Base-by-base conservation (phyloP, 2,329 filamentous ascomycete species). In the Diatrype stigma region DNA sequence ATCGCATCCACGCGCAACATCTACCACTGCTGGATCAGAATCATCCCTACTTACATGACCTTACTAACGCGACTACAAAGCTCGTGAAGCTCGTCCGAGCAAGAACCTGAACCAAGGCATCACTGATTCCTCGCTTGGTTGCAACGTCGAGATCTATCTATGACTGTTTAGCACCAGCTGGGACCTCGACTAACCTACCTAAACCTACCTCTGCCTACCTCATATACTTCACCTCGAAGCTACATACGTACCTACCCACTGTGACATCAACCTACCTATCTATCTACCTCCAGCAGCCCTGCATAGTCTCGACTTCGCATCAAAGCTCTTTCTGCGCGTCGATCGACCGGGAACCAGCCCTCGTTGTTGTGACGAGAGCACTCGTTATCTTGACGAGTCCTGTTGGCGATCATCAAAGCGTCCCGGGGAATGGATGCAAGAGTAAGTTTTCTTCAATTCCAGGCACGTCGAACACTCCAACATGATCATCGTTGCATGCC, bases 371-470 rank as follows among this genome's bases (percentile, higher is more conserved):
- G 19, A 40, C 37, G 37, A 17, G 16, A 17, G 17, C n/a, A n/a
- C 26, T 30, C 5, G 37, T 11, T 16, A 40, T 21, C n/a, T 6
- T 40, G 19, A 40, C 37, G 37, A 17, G 16, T 11, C 11, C 37
- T 40, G 37, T 12, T 30, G 26, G 26, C 6, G 10, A 10, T 30
- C 10, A 10, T 10, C 26, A 30, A 30, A 30, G 26, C 12, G n/a
- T 22, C n/a, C 14, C 21, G 10, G 11, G 52, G 45, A 21, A 65
- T 65, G 62, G 60, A 65, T 46, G 54, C 56, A 21, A 60, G 49
- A 53, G 62, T 62, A 60, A 58, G 61, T 57, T n/a, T 40, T 45
- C 26, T 30, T 30, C 26, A 30, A 30, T 5, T 44, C 16, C 47
- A 35, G 42, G 40, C n/a, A 44, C 21, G 11, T 23, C 40, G n/a